These are phyloP conservation scores for Aspergillus jensenii DNA, from an alignment of 2,329 filamentous ascomycete genomes.

Conservation along the genomic window DNA sequence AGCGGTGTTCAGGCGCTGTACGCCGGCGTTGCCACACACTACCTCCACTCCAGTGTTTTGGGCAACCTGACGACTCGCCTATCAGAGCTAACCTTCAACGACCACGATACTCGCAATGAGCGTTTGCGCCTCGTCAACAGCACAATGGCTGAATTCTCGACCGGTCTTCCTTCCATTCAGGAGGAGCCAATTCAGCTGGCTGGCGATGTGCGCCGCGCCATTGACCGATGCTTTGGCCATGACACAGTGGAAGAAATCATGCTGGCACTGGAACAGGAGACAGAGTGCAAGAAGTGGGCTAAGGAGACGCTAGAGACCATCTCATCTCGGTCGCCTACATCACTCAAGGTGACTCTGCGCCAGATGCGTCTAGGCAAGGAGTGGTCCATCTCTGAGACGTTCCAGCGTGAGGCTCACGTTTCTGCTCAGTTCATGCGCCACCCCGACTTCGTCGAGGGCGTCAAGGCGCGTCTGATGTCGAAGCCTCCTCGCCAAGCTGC, in stretches of 20 bases:
- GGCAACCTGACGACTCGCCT: constrained; percentile 79
- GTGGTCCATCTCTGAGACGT: constrained; percentile 84
- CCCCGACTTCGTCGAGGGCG: constrained; percentile 88
- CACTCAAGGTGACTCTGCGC: constrained; percentile 77
- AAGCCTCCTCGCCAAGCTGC: constrained; percentile 65
- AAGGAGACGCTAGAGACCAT: constrained; percentile 73
- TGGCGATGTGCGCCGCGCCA: constrained; percentile 71
- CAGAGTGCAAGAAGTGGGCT: constrained; percentile 70
- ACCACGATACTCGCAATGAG: constrained; percentile 63
- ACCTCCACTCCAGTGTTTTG: constrained; percentile 86
- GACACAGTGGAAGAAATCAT: constrained; percentile 70
- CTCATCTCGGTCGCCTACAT: constrained; percentile 76
- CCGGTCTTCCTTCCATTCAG: constrained; percentile 66
- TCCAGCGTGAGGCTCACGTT: constrained; percentile 81
- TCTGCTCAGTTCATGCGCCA: constrained; percentile 86
- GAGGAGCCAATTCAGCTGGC: constrained; percentile 66
- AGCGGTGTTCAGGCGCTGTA: constrained; percentile 85
- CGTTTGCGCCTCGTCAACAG: constrained; percentile 74
- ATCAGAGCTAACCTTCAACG: constrained; percentile 83
- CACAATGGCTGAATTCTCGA: constrained; percentile 89
- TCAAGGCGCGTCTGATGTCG: constrained; percentile 74
- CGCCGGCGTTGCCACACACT: constrained; percentile 90
- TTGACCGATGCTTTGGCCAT: constrained; percentile 79
- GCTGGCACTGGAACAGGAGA: constrained; percentile 58
- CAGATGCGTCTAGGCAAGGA: constrained; percentile 74